phyloP scores from a whole-genome alignment of 345 rosid genomes.

The Leavenworthia alabamica region DNA sequence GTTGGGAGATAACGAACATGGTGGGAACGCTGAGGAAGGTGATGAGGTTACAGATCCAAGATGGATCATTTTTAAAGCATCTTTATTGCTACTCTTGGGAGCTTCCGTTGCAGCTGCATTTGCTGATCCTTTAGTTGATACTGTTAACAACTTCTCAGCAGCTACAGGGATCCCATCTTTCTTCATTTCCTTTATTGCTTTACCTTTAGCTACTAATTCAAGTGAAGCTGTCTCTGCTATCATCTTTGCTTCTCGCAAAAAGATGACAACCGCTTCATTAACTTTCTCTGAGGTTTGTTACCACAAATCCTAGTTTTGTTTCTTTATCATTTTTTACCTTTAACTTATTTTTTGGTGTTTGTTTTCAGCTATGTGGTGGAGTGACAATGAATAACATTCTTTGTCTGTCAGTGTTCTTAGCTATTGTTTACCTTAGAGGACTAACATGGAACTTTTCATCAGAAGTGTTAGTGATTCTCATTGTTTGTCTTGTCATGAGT shows the following conservation, averaged over 20 bases:
- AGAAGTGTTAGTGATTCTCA: conserved; percentile 79
- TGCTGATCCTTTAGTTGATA: conserved; percentile 97
- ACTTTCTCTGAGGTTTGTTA: conserved; percentile 79
- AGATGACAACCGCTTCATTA: conserved; percentile 67
- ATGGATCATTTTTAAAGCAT: conserved; percentile 68
- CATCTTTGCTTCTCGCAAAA: conserved; percentile 73
- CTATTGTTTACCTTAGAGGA: conserved; percentile 70
- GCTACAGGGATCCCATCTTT: conserved; percentile 94
- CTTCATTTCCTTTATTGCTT: conserved; percentile 86
- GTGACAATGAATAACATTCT: conserved; percentile 88
- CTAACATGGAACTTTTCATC: conserved; percentile 95
- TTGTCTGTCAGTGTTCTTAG: conserved; percentile 84
- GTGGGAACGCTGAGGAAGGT: conserved; percentile 47
- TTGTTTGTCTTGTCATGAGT: conserved; percentile 80
- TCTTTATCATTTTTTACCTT: neutral
- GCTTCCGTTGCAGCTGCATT: conserved; percentile 77
- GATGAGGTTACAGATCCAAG: conserved; percentile 42
- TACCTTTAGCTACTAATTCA: conserved; percentile 91
- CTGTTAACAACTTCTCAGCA: conserved; percentile 72
- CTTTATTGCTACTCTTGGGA: conserved; percentile 58
- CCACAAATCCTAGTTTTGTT: neutral
- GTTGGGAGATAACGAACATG: conserved; percentile 49
- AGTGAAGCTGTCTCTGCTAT: conserved; percentile 95
- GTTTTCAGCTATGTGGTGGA: conserved; percentile 79
- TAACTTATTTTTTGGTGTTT: neutral